A percentile compares a stretch with the other conserved stretches of the same genome.
phyloP scores from a whole-genome alignment of 306 rosid species.

The Urtica urens region DNA sequence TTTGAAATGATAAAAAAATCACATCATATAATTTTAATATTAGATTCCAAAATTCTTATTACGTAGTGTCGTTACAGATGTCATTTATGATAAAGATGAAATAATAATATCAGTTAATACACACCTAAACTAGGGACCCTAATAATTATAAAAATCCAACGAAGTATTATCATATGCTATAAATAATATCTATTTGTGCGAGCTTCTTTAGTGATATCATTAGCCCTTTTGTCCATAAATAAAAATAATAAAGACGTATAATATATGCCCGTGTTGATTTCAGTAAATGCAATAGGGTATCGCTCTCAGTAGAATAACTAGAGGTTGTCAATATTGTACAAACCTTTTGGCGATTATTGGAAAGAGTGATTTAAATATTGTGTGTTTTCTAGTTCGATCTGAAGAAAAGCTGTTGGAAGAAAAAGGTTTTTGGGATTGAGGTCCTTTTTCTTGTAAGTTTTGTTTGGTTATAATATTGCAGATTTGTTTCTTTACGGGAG shows the following conservation, averaged over 20 bases:
- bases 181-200: not conserved
- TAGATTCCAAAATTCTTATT: too few species aligned
- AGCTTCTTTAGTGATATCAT: not conserved
- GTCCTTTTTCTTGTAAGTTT: not conserved
- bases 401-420: not conserved
- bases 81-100: too few species aligned
- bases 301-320: not conserved
- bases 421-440: conserved; percentile 11
- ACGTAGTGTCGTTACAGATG: too few species aligned
- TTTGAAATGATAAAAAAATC: too few species aligned
- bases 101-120: too few species aligned
- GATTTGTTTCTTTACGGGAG: conserved; percentile 22
- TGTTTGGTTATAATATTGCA: conserved; percentile 9
- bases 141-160: too few species aligned
- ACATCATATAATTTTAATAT: too few species aligned
- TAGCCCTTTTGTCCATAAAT: too few species aligned
- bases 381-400: conserved; percentile 2
- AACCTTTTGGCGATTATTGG: not conserved
- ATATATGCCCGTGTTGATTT: not conserved
- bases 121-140: too few species aligned
- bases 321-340: not conserved
- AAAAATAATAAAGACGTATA: too few species aligned
- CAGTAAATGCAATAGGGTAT: not conserved
- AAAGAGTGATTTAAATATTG: not conserved
- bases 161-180: not conserved